phyloP scores from a whole-genome alignment of 2,329 filamentous ascomycete species.

The Colletotrichum orchidophilum region DNA sequence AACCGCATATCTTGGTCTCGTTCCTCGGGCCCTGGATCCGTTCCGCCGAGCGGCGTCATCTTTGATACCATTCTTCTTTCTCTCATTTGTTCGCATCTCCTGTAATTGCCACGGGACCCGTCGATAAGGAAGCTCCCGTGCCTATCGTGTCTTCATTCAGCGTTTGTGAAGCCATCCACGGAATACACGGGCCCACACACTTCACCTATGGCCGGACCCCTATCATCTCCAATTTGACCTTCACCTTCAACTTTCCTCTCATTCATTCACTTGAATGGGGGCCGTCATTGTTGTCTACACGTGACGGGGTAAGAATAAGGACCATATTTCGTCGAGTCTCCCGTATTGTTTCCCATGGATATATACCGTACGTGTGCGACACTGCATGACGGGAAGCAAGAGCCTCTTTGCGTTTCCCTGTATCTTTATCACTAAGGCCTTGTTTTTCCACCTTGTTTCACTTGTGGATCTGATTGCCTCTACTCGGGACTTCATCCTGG shows the following conservation, averaged over 20 bases:
- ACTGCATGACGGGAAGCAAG: background rate
- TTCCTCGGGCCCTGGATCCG: background rate
- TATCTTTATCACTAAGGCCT: background rate
- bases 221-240: background rate
- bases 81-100: background rate
- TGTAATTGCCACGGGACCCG: background rate
- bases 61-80: background rate
- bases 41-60: background rate
- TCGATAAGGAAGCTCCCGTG: background rate
- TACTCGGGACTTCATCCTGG: background rate
- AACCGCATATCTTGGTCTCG: background rate
- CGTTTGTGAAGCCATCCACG: constrained; percentile 21
- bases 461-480: background rate
- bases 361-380: constrained; percentile 22
- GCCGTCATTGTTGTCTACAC: background rate
- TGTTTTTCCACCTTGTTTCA: background rate
- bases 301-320: constrained; percentile 1
- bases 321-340: background rate
- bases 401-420: constrained; percentile 19
- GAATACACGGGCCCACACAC: background rate
- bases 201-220: background rate
- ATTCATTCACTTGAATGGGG: background rate
- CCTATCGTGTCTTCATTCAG: background rate
- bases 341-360: background rate
- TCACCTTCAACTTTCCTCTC: background rate